phyloP scores from a whole-genome alignment of 305 asterid species.

The Ajuga reptans region DNA sequence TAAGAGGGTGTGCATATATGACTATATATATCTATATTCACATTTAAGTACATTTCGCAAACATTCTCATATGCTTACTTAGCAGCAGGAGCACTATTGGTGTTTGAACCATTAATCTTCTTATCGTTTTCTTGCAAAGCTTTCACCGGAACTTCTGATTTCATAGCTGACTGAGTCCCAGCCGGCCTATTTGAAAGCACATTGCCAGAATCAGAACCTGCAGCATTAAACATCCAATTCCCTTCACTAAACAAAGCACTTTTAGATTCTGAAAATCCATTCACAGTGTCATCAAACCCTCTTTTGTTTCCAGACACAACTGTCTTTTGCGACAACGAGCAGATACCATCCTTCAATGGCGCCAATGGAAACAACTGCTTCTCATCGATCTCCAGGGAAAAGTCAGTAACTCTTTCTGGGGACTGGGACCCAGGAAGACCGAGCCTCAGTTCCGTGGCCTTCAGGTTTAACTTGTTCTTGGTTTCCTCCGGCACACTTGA shows the following conservation, averaged over 20 bases:
- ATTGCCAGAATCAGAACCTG: constrained; percentile 40
- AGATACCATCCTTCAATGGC: constrained; percentile 59
- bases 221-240: constrained; percentile 51
- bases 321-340: constrained; percentile 41
- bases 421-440: constrained; percentile 91
- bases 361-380: constrained; percentile 67
- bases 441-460: constrained; percentile 78
- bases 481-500: constrained; percentile 24
- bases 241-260: constrained; percentile 36
- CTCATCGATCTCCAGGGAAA: constrained; percentile 43
- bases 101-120: constrained; percentile 40
- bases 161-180: constrained; percentile 29
- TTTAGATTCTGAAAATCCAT: constrained; percentile 40
- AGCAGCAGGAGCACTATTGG: constrained; percentile 56
- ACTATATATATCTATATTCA: no score
- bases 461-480: constrained; percentile 51
- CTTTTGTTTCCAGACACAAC: constrained; percentile 66
- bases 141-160: constrained; percentile 36
- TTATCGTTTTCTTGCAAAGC: constrained; percentile 33
- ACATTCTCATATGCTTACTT: constrained; percentile 37
- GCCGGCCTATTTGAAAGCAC: constrained; percentile 36
- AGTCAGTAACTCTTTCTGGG: constrained; percentile 48
- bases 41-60: neutral
- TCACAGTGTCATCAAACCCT: constrained; percentile 64
- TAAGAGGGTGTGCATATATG: constrained; percentile 1